Evolutionary conservation across 257 asterid species (phyloP).

Genomic region (Lycium ferocissimum): DNA sequence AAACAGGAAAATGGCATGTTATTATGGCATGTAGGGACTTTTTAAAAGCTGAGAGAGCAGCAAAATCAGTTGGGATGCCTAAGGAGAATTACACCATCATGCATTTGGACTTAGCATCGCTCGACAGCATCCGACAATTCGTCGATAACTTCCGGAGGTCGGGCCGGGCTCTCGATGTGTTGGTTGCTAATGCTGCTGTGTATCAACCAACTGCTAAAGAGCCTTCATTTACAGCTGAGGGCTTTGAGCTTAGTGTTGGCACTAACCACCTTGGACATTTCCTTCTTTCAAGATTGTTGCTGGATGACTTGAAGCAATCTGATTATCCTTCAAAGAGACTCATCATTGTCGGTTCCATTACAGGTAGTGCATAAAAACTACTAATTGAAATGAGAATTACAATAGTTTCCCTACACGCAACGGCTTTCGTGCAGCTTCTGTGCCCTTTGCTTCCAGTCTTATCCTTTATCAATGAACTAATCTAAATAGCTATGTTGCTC

Average conservation of each 20-base stretch:
- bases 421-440: not conserved
- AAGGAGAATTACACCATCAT: constrained; percentile 79
- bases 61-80: constrained; percentile 73
- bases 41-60: constrained; percentile 80
- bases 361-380: constrained; percentile 50
- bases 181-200: constrained; percentile 92
- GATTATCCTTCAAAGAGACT: constrained; percentile 85
- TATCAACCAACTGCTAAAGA: constrained; percentile 84
- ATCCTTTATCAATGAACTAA: not conserved
- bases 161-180: constrained; percentile 67
- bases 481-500: not conserved
- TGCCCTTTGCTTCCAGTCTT: not conserved
- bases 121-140: constrained; percentile 88
- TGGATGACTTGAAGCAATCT: constrained; percentile 79
- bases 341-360: constrained; percentile 93
- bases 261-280: constrained; percentile 92
- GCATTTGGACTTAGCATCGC: constrained; percentile 86
- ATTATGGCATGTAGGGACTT: constrained; percentile 96
- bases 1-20: constrained; percentile 85
- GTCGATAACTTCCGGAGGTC: constrained; percentile 70
- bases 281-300: constrained; percentile 80
- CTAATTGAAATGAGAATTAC: no score
- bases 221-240: constrained; percentile 84
- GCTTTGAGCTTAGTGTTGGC: constrained; percentile 93
- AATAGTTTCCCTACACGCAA: not conserved